These are phyloP conservation scores for Hericium erinaceus DNA, from an alignment of 768 basidiomycete species.

Conservation along the genomic window DNA sequence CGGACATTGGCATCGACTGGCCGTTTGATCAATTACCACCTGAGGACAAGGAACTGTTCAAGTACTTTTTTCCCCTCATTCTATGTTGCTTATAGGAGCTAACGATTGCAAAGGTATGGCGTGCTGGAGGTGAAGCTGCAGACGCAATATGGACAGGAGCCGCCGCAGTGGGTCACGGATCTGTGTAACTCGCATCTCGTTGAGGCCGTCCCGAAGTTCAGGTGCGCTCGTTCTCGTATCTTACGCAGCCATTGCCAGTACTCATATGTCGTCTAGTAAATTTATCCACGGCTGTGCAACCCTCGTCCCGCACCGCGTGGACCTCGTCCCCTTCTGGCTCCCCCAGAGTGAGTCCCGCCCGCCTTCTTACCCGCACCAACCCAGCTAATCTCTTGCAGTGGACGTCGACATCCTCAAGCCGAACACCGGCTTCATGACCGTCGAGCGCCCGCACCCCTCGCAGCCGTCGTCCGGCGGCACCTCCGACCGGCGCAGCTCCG, in stretches of 20 bases:
- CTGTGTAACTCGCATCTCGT: conserved; percentile 94
- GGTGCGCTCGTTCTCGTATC: conserved; percentile 15
- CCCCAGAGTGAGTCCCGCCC: conserved; percentile 64
- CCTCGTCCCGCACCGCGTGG: conserved; percentile 83
- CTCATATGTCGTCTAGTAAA: conserved; percentile 41
- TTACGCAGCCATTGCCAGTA: neutral
- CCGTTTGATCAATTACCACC: conserved; percentile 71
- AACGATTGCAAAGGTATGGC: conserved; percentile 48
- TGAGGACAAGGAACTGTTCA: conserved; percentile 90
- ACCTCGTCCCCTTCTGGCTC: conserved; percentile 97
- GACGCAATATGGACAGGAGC: conserved; percentile 91
- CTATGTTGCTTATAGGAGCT: neutral
- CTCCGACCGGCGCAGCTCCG: conserved; percentile 26
- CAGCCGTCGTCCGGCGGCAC: conserved; percentile 23
- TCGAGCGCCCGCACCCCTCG: conserved; percentile 57
- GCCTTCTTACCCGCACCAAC: neutral
- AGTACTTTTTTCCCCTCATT: conserved; percentile 30
- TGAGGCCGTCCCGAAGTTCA: conserved; percentile 97
- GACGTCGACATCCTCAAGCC: conserved; percentile 94
- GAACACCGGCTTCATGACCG: conserved; percentile 55
- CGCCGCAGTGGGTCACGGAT: conserved; percentile 93
- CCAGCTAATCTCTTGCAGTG: conserved; percentile 40
- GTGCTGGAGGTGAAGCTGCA: conserved; percentile 97
- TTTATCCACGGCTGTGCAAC: conserved; percentile 97
- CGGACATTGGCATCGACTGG: conserved; percentile 85